Evolutionary conservation across 2,329 filamentous ascomycete genomes (phyloP).

Genomic region (Plenodomus tracheiphilus): DNA sequence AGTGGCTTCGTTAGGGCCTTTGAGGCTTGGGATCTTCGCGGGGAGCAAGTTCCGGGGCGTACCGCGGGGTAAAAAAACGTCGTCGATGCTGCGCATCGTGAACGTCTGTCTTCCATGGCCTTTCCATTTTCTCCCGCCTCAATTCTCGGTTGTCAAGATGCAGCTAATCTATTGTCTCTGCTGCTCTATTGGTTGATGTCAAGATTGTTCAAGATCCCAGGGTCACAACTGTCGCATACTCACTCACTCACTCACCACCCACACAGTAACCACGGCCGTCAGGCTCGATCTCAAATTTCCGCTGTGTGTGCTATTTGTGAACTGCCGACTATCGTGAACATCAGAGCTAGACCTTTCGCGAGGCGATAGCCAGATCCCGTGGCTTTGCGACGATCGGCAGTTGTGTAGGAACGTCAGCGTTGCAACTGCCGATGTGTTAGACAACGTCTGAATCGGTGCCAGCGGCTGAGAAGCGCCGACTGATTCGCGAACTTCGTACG

Average conservation of each 20-base stretch:
- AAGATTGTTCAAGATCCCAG: not conserved
- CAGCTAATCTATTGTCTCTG: slow-evolving; percentile 1
- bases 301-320: slow-evolving; percentile 11
- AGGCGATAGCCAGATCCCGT: slow-evolving; percentile 10
- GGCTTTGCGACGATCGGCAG: slow-evolving; percentile 17
- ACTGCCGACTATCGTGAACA: slow-evolving; percentile 17
- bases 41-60: slow-evolving; percentile 11
- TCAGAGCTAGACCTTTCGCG: slow-evolving; percentile 10
- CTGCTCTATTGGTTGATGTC: slow-evolving; percentile 1
- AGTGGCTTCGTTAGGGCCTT: slow-evolving; percentile 8
- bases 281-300: not conserved
- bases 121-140: slow-evolving; percentile 6
- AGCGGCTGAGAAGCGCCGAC: not conserved
- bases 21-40: slow-evolving; percentile 11
- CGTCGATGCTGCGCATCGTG: slow-evolving; percentile 4
- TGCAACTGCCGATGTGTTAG: slow-evolving; percentile 17
- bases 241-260: not conserved
- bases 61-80: slow-evolving; percentile 13
- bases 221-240: slow-evolving; percentile 4
- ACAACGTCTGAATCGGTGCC: not conserved
- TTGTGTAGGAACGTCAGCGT: slow-evolving; percentile 14
- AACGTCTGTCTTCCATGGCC: slow-evolving; percentile 2
- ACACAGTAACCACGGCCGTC: not conserved
- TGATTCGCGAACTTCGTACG: not conserved
- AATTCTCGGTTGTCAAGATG: slow-evolving; percentile 4